Conservation (phyloP, 108 stramenopile species). For the Conticribra guillardii region DNA sequence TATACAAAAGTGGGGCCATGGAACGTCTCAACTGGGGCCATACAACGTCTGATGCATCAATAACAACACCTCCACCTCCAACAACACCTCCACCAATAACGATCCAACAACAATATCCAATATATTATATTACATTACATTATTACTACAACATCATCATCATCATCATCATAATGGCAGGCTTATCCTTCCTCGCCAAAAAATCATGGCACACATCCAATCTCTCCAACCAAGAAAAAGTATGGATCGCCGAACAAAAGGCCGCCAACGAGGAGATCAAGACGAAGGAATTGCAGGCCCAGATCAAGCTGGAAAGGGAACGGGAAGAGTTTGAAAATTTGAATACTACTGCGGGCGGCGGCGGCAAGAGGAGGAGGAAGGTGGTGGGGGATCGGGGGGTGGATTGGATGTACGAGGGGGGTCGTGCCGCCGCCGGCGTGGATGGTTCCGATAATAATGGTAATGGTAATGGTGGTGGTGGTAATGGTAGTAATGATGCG, state of each 20-base stretch:
- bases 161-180: too few species aligned
- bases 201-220: slow-evolving; percentile 96
- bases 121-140: too few species aligned
- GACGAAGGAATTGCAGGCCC: slow-evolving; percentile 85
- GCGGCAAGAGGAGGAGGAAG: too few species aligned
- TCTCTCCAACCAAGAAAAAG: slow-evolving; percentile 93
- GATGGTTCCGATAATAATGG: not conserved
- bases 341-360: slow-evolving; percentile 19
- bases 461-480: slow-evolving; percentile 5
- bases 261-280: slow-evolving; percentile 79
- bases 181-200: slow-evolving; percentile 91
- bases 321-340: slow-evolving; percentile 86
- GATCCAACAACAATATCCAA: too few species aligned
- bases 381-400: slow-evolving; percentile 78
- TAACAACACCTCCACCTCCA: too few species aligned
- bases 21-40: too few species aligned
- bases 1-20: too few species aligned
- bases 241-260: slow-evolving; percentile 94
- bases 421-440: not conserved
- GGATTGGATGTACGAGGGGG: slow-evolving; percentile 89
- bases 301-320: slow-evolving; percentile 93
- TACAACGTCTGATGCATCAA: too few species aligned
- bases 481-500: slow-evolving; percentile 21
- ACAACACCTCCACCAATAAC: too few species aligned
- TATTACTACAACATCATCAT: too few species aligned